Percentiles rank a stretch among this genome's conserved stretches.
Evolutionary conservation across 192 early-diverging fungal genomes (phyloP).

Genomic region (Funneliformis geosporum): DNA sequence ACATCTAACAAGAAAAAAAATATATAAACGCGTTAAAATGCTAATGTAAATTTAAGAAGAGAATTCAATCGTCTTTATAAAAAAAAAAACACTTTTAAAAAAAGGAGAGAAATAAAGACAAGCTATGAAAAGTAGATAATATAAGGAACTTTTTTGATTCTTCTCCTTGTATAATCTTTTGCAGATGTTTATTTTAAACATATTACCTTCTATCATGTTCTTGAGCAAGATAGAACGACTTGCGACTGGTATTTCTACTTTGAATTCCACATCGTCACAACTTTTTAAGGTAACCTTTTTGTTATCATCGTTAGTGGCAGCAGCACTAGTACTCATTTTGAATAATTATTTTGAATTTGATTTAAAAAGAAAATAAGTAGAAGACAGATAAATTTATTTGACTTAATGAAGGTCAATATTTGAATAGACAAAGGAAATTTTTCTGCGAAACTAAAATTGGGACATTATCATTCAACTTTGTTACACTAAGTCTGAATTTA

Average conservation of each 20-base stretch:
- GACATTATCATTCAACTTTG: too few species aligned
- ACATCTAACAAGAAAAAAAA: slow-evolving; percentile 47
- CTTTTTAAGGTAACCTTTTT: slow-evolving; percentile 58
- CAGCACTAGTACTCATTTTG: slow-evolving; percentile 2
- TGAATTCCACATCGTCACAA: slow-evolving; percentile 64
- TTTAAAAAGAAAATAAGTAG: too few species aligned
- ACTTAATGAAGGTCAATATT: too few species aligned
- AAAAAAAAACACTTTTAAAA: not conserved
- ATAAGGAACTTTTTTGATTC: not conserved
- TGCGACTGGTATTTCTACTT: slow-evolving; percentile 67
- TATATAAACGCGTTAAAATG: not conserved
- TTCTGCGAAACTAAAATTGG: too few species aligned
- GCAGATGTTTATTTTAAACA: not conserved
- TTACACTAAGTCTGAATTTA: too few species aligned
- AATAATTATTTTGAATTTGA: too few species aligned
- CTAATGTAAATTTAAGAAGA: not conserved
- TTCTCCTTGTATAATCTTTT: not conserved
- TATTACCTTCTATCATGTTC: slow-evolving; percentile 72
- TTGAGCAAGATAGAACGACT: slow-evolving; percentile 75
- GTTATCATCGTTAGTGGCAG: not conserved
- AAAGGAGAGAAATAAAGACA: not conserved
- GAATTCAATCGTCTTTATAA: not conserved
- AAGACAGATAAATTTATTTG: too few species aligned
- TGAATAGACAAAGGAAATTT: too few species aligned
- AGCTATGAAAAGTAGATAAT: not conserved